A percentile compares a stretch with the other conserved stretches of the same genome.
These are phyloP conservation scores for Annona cherimola DNA, from an alignment of 164 flowering plant species.

Conservation along the genomic window DNA sequence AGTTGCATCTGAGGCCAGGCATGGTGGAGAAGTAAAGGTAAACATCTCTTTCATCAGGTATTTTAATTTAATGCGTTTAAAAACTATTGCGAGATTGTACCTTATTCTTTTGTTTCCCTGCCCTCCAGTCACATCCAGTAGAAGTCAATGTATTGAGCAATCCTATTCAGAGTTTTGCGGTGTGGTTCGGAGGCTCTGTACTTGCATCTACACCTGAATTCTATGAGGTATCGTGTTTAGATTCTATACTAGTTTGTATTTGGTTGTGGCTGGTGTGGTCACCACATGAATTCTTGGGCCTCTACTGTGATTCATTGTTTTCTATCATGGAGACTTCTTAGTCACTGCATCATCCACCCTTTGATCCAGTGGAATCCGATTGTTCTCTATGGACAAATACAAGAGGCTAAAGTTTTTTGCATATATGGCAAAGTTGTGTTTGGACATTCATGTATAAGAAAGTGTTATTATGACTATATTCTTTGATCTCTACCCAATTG, in stretches of 20 bases:
- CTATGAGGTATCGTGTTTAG: conserved; percentile 45
- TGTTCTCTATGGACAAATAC: not conserved
- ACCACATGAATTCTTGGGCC: not conserved
- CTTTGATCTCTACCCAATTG: not conserved
- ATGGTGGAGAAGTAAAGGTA: conserved; percentile 80
- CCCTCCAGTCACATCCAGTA: conserved; percentile 74
- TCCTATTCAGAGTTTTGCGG: conserved; percentile 96
- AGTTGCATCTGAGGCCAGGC: conserved; percentile 64
- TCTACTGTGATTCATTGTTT: too few species aligned
- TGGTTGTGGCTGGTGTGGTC: not conserved
- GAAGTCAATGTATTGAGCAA: conserved; percentile 99
- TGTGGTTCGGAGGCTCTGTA: conserved; percentile 99
- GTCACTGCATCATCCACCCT: not conserved
- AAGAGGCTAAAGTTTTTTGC: too few species aligned
- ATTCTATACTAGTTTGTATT: not conserved
- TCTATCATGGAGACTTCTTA: too few species aligned
- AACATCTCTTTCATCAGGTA: conserved; percentile 9
- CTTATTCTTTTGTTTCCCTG: conserved; percentile 1
- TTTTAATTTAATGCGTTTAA: not conserved
- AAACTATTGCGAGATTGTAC: not conserved
- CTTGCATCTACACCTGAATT: conserved; percentile 99
- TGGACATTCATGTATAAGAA: too few species aligned
- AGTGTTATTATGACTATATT: too few species aligned
- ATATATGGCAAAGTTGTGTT: too few species aligned
- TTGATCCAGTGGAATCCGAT: not conserved